Conservation (phyloP, 1,284 basidiomycete genomes). For the Apiotrichum sp. region DNA sequence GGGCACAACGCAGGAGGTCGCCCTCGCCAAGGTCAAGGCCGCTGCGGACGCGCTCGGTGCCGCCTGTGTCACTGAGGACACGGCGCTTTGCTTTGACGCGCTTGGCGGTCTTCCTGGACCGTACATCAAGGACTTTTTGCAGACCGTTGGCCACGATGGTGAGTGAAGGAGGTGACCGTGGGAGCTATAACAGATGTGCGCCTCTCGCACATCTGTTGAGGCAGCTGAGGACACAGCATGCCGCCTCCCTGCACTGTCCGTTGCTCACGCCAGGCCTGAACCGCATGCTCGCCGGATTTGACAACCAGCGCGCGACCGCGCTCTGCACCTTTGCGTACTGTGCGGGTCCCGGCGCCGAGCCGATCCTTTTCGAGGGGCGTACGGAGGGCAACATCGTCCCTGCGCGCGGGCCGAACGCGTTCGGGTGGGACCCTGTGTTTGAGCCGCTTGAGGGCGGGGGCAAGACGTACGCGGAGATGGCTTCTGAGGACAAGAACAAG, state of each 20-base stretch:
- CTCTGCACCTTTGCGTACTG: constrained; percentile 96
- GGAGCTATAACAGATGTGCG: background rate
- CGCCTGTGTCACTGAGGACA: constrained; percentile 95
- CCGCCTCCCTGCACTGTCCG: too few relatives aligned
- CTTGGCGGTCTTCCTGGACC: constrained; percentile 87
- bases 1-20: constrained; percentile 85
- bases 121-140: constrained; percentile 91
- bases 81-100: constrained; percentile 84
- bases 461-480: constrained; percentile 83
- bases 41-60: constrained; percentile 78
- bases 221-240: too few relatives aligned
- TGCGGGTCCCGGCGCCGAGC: constrained; percentile 67
- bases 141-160: constrained; percentile 70
- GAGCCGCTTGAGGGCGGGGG: constrained; percentile 57
- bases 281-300: constrained; percentile 76
- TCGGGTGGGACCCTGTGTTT: constrained; percentile 94
- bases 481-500: constrained; percentile 71
- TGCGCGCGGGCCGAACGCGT: constrained; percentile 64
- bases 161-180: constrained; percentile 12
- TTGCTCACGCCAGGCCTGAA: constrained; percentile 61
- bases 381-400: constrained; percentile 85
- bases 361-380: constrained; percentile 80
- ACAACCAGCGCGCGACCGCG: constrained; percentile 72
- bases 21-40: constrained; percentile 74
- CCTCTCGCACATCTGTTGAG: too few relatives aligned